A percentile compares a stretch with the other conserved stretches of the same genome.
These are phyloP conservation scores for Bertia moriformis DNA, from an alignment of 2,329 filamentous ascomycete genomes.

Conservation along the genomic window DNA sequence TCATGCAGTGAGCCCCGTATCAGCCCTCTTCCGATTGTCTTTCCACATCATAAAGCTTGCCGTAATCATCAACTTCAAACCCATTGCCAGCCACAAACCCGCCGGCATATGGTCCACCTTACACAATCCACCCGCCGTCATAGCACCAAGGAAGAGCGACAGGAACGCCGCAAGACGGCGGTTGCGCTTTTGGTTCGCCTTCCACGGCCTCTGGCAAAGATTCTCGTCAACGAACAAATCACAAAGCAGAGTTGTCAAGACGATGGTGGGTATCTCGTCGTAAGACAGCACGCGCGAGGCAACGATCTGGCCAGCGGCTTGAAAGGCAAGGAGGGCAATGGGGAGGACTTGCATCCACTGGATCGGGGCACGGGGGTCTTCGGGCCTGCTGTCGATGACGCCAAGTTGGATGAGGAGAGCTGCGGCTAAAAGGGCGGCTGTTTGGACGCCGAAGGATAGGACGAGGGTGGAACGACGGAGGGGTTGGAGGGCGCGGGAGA, in stretches of 20 bases:
- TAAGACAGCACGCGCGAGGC: conserved; percentile 21
- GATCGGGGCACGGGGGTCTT: conserved; percentile 2
- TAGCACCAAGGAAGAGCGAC: conserved; percentile 1
- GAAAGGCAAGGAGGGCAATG: conserved; percentile 21
- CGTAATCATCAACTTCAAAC: not conserved
- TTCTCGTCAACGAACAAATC: conserved; percentile 25
- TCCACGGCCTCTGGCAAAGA: conserved; percentile 1
- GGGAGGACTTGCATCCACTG: conserved; percentile 11
- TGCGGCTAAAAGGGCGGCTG: conserved; percentile 15
- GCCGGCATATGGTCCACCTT: not conserved
- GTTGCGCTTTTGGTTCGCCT: not conserved
- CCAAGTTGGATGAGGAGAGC: conserved; percentile 16
- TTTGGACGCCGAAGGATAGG: conserved; percentile 20
- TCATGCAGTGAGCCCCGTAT: no score
- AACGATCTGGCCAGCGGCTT: conserved; percentile 23
- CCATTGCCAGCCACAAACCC: not conserved
- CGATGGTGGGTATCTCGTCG: conserved; percentile 27
- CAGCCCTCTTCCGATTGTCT: no score
- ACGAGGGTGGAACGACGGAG: conserved; percentile 20
- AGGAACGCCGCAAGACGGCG: not conserved
- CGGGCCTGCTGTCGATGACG: conserved; percentile 11
- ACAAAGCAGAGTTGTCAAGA: conserved; percentile 27
- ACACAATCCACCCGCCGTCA: not conserved
- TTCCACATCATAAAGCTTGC: not conserved
- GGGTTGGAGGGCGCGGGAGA: conserved; percentile 10